Evolutionary conservation across 225 moss, liverwort and hornwort genomes (phyloP), one percentile per base, ranked within the genome.

Genomic region (Rhytidiadelphus loreus): DNA sequence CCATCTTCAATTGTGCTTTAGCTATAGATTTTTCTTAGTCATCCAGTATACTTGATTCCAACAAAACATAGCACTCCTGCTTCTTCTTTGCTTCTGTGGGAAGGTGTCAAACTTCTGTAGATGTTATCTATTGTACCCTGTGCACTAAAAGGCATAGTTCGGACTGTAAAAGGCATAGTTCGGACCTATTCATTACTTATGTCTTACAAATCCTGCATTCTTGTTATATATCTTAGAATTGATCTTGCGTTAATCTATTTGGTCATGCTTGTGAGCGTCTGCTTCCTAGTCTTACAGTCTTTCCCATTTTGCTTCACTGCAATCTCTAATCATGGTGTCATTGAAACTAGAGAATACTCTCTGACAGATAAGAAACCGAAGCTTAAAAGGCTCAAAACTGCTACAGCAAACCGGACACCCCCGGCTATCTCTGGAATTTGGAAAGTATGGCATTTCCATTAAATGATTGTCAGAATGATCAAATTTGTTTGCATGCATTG

Each of bases 291-390:
- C 39, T 66, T 82, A 41, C 43, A 39, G 58, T 76, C 74, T 32
- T 87, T 66, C 39, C 14, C 60, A 33, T 81, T 32, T 53, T 17
- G 24, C 80, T 76, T 56, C 26, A 60, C 77, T 88, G 60, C 53
- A 71, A 66, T 50, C 69, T 85, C 90, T 92, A 89, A 92, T 87
- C 83, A 72, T 83, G 71, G 53, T 55, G 87, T 89, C 82, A 64
- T 89, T 91, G 83, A 66, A 88, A 88, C 35, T 89, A 93, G 92
- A 85, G 74, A 88, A 44, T 92, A 93, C 80, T 66, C 88, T 72
- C 69, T 93, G 87, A 83, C 52, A 76, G 93, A 93, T 62, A 80
- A 88, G 57, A 88, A 68, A 71, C 89, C 79, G 75, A 87, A 87
- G 79, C 46, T 80, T 50, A 61, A 77, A 75, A 69, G 68, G 77